These are phyloP conservation scores for Boletus sensibilis DNA, from an alignment of 768 basidiomycete genomes.

Conservation along the genomic window DNA sequence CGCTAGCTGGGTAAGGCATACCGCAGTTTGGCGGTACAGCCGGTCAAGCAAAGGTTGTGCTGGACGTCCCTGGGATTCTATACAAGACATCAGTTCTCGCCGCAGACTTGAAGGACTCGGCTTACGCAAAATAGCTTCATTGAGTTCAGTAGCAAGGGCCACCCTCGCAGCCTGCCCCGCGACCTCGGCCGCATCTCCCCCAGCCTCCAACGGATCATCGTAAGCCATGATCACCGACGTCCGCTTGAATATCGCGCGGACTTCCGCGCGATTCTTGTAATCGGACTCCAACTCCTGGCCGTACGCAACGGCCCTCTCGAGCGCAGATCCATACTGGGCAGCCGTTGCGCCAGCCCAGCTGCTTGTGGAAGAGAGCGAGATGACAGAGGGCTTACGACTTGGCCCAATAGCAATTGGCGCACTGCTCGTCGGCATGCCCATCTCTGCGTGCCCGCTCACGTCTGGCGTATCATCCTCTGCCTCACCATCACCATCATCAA, in stretches of 20 bases:
- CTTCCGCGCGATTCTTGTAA: conserved; percentile 62
- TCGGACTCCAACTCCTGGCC: conserved; percentile 70
- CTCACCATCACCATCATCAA: conserved; percentile 32
- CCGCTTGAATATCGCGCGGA: conserved; percentile 65
- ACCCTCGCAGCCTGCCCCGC: conserved; percentile 67
- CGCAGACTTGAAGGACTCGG: conserved; percentile 6
- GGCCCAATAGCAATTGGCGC: conserved; percentile 33
- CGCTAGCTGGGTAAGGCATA: conserved; percentile 69
- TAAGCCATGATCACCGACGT: conserved; percentile 82
- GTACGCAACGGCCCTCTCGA: conserved; percentile 68
- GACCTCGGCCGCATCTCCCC: conserved; percentile 63
- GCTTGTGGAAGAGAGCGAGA: conserved; percentile 28
- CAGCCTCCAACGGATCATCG: conserved; percentile 66
- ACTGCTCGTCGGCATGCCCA: conserved; percentile 16
- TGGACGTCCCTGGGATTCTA: conserved; percentile 79
- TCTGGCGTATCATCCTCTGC: conserved; percentile 32
- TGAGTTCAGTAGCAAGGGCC: conserved; percentile 71
- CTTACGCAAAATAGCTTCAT: conserved; percentile 80
- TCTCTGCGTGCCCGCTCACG: conserved; percentile 9
- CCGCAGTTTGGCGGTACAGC: conserved; percentile 72
- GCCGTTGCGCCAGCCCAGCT: conserved; percentile 26
- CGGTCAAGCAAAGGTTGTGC: conserved; percentile 70
- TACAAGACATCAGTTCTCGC: neutral
- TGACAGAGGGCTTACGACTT: conserved; percentile 29
- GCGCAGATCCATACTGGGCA: conserved; percentile 53